Evolutionary conservation across 352 stramenopile genomes (phyloP).

Genomic region (Pilasporangium apinafurcum): DNA sequence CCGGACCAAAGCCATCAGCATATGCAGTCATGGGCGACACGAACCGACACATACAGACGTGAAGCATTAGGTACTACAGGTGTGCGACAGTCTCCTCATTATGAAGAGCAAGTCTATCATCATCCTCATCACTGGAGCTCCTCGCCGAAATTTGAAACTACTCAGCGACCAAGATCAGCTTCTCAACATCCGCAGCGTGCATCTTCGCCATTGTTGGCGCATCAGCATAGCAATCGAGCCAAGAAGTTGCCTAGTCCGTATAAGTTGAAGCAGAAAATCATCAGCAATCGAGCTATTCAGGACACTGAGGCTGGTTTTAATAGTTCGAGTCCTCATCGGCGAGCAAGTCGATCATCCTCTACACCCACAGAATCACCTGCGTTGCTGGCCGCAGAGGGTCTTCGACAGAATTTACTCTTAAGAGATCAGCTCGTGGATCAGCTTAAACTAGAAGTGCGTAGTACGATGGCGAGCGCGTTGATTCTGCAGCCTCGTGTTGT

Average conservation of each 20-base stretch:
- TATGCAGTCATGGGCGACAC: too few relatives aligned
- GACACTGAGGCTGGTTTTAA: background rate
- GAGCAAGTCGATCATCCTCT: background rate
- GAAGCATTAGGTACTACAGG: too few relatives aligned
- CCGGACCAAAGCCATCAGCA: too few relatives aligned
- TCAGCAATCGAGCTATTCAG: slow-evolving; percentile 21
- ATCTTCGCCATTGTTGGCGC: background rate
- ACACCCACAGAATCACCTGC: slow-evolving; percentile 4
- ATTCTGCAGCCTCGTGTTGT: slow-evolving; percentile 26
- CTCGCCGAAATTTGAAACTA: too few relatives aligned
- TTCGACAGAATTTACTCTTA: slow-evolving; percentile 39
- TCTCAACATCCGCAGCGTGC: background rate
- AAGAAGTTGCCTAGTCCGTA: slow-evolving; percentile 41
- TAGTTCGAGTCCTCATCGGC: too few relatives aligned
- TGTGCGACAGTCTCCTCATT: too few relatives aligned
- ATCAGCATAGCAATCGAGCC: background rate
- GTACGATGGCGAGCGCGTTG: slow-evolving; percentile 6
- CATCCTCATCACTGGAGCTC: too few relatives aligned
- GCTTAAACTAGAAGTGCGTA: slow-evolving; percentile 28
- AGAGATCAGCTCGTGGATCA: slow-evolving; percentile 37
- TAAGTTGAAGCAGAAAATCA: slow-evolving; percentile 58
- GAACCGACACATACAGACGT: too few relatives aligned
- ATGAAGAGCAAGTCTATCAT: too few relatives aligned
- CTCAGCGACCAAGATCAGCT: too few relatives aligned
- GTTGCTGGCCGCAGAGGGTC: slow-evolving; percentile 32